phyloP scores from a whole-genome alignment of 2,329 filamentous ascomycete genomes.

The Epichloe uncinata region DNA sequence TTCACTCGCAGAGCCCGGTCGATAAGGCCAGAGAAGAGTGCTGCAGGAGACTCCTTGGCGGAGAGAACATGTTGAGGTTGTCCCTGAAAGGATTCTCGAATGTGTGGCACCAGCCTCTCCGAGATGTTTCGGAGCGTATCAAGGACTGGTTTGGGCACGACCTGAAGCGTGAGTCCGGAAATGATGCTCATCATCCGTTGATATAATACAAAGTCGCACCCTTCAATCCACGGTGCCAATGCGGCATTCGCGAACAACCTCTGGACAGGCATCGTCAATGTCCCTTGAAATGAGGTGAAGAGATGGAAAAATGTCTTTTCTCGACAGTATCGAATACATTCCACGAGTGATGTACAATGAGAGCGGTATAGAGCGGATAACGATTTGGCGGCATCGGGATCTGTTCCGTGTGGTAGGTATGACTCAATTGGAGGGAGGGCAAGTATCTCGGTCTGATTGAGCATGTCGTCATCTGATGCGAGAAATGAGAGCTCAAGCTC shows the following conservation, averaged over 20 bases:
- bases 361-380: slow-evolving; percentile 81
- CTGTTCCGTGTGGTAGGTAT: slow-evolving; percentile 70
- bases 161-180: slow-evolving; percentile 76
- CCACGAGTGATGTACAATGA: slow-evolving; percentile 88
- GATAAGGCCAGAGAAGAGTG: slow-evolving; percentile 74
- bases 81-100: slow-evolving; percentile 71
- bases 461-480: slow-evolving; percentile 37
- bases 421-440: slow-evolving; percentile 70
- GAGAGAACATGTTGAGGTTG: slow-evolving; percentile 76
- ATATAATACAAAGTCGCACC: slow-evolving; percentile 91
- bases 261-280: slow-evolving; percentile 90
- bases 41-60: slow-evolving; percentile 78
- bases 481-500: slow-evolving; percentile 47
- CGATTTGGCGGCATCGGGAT: slow-evolving; percentile 75
- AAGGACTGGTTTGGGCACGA: slow-evolving; percentile 76
- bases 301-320: slow-evolving; percentile 94
- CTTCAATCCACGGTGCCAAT: slow-evolving; percentile 83
- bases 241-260: slow-evolving; percentile 74
- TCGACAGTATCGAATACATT: slow-evolving; percentile 91
- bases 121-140: slow-evolving; percentile 82
- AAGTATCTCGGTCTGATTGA: slow-evolving; percentile 52
- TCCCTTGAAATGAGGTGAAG: slow-evolving; percentile 90
- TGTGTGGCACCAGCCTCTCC: slow-evolving; percentile 64
- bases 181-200: slow-evolving; percentile 94
- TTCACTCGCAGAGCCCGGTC: slow-evolving; percentile 86